These are phyloP conservation scores for Fonsecaea multimorphosa DNA, from an alignment of 2,329 filamentous ascomycete species.

Conservation along the genomic window DNA sequence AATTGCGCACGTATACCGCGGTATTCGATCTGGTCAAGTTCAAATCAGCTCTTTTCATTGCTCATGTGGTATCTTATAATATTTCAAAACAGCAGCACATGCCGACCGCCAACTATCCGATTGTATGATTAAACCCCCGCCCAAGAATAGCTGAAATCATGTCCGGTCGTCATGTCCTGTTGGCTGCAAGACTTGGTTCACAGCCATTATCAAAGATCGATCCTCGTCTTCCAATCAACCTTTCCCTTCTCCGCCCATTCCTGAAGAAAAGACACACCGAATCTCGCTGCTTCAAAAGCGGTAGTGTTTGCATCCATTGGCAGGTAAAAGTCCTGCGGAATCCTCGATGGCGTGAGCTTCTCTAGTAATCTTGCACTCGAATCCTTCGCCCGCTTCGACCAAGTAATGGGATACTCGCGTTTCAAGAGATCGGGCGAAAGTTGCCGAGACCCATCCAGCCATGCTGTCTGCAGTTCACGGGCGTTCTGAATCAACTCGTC, in stretches of 20 bases:
- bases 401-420: slow-evolving; percentile 52
- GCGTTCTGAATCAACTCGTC: slow-evolving; percentile 50
- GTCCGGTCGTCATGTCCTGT: background rate
- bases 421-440: slow-evolving; percentile 51
- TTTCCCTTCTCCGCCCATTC: slow-evolving; percentile 56
- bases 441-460: slow-evolving; percentile 51
- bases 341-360: slow-evolving; percentile 37
- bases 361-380: slow-evolving; percentile 47
- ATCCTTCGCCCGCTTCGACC: slow-evolving; percentile 49
- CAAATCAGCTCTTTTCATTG: background rate
- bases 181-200: background rate
- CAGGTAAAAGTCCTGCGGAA: slow-evolving; percentile 47
- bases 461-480: slow-evolving; percentile 51
- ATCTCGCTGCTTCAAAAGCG: slow-evolving; percentile 54
- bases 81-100: slow-evolving; percentile 6
- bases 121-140: background rate
- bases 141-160: background rate
- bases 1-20: background rate
- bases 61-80: slow-evolving; percentile 16
- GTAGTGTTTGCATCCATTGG: slow-evolving; percentile 52
- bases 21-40: background rate
- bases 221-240: slow-evolving; percentile 51
- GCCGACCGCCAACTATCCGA: background rate
- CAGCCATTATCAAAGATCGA: slow-evolving; percentile 45
- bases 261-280: slow-evolving; percentile 52